Base-by-base conservation (phyloP, 2,329 filamentous ascomycete species). In the Apiospora phragmitis region DNA sequence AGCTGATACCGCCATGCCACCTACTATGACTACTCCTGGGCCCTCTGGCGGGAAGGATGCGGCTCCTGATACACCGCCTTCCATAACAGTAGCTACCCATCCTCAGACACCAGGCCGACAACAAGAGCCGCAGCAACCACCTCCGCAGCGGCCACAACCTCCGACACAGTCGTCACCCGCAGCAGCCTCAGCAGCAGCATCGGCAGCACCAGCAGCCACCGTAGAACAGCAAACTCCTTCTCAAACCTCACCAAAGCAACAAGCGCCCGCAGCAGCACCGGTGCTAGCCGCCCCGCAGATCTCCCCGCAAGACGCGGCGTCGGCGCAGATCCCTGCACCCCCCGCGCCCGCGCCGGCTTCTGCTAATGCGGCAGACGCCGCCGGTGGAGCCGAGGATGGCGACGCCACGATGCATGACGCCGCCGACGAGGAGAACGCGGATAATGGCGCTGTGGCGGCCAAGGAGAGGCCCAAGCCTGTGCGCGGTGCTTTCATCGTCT, bases 401-500 rank as follows among this genome's bases (percentile, higher is more conserved):
- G 59, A 62, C 6, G 70, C 55, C 7, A 32, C 35, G 18, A 62
- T 62, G 55, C 32, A 32, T 18, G n/a, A 76, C 74, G 67, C 55
- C 14, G 55, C 32, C 24, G 42, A 43, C 24, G 49, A n/a, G 38
- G 41, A 65, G 9, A 29, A 18, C 5, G 18, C 24, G 24, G 47
- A 18, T 11, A 70, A 67, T 4, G 45, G 45, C 1, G 69, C 43
- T 4, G 45, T 24, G 9, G 47, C 32, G 43, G n/a, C 59, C 72
- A 76, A 73, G 65, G 38, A 29, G 42, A 24, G 42, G 18, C 65
- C 65, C 38, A 62, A 62, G 70, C 78, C 78, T 1, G 79, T 81
- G 68, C 87, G 92, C 65, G 94, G 94, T 65, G 90, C 91, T 16
- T 88, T 98, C 42, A 89, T 97, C 69, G 92, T 95, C 5, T 89